Evolutionary conservation across 441 rosid genomes (phyloP), one percentile per base, ranked within the genome.

Genomic region (Sinapis alba): DNA sequence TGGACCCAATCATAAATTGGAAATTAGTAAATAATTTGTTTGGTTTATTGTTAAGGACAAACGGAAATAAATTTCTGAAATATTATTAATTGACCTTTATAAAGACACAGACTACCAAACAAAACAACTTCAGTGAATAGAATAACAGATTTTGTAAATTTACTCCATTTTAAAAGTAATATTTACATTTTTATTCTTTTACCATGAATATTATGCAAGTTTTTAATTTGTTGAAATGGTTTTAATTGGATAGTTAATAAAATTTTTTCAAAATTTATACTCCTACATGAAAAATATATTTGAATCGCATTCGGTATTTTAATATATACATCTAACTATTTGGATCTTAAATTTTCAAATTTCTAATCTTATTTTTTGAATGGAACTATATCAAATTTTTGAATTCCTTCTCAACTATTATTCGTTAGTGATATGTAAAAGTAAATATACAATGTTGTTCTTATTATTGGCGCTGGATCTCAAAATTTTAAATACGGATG

Each of bases 1-100:
- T 32, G 71, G 75, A 61, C 57, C 75, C 65, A 62, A 63, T 32
- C 21, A 63, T 56, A 23, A 43, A 34, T 41, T 41, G 61, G 61
- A 69, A 38, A 4, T 3, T 24, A 27, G 6, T 63, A 8, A 36
- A 60, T 68, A 1, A 68, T 60, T 60, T 67, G 2, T 34, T 74
- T 74, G 73, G 54, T 67, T 58, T 28, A 43, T 66, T 15, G 15
- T 30, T 2, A 68, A 67, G 5, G 41, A 68, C 62, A 74, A 66
- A 28, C 13, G 19, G 9, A 43, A 65, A 57, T 19, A 43, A 73
- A 26, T 41, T 28, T 20, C n/a, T 34, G 66, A 34, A 62, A 5
- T 34, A 62, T 16, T 34, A 50, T 3, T 18, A 19, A 56, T 8
- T 28, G 64, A 59, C 28, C 21, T 58, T 59, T 0, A 8, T 15